Base-by-base conservation (phyloP, 2,329 filamentous ascomycete species). In the Hortaea werneckii region DNA sequence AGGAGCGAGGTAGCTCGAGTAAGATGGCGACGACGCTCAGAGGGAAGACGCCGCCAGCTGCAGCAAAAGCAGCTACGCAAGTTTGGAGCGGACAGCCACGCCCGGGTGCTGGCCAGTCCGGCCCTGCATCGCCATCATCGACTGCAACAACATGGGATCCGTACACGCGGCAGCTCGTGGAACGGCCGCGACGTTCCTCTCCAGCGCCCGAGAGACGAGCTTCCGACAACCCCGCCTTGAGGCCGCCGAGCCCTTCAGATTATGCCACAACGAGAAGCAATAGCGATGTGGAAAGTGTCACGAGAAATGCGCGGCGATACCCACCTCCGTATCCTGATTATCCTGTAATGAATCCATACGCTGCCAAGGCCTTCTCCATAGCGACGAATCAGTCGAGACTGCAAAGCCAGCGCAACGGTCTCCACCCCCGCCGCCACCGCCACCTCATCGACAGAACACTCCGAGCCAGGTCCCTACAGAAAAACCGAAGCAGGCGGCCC, bases 1-100 rank as follows among this genome's bases (percentile, higher is more conserved):
- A 59, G 49, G 59, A 63, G 34, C 52, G 56, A 12, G 51, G 47
- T 30, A 46, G 58, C 9, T 53, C 56, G 3, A 66, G 68, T 10
- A 68, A 66, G 50, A 69, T 76, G 57, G 59, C 66, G 2, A 64
- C 60, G 13, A 69, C 66, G 13, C 58, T 71, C 40, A 65, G 68
- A 43, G 69, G 64, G 41, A 67, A 69, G 29, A 60, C 67, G 34
- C 72, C 71, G n/a, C 70, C 74, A 34, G 74, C 76, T 47, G 78
- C 79, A 13, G 76, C 79, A 12, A 79, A 76, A 55, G 79, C 79
- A 3, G 79, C 79, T 2, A 78, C 77, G 3, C 69, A 80, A 48
- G 78, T 78, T n/a, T 83, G 79, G 78, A 58, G 58, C 55, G 57
- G 51, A n/a, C 54, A 50, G 41, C 44, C 52, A 42, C 50, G 47